phyloP scores from a whole-genome alignment of 1,284 basidiomycete genomes.

The Ganoderma boninense region DNA sequence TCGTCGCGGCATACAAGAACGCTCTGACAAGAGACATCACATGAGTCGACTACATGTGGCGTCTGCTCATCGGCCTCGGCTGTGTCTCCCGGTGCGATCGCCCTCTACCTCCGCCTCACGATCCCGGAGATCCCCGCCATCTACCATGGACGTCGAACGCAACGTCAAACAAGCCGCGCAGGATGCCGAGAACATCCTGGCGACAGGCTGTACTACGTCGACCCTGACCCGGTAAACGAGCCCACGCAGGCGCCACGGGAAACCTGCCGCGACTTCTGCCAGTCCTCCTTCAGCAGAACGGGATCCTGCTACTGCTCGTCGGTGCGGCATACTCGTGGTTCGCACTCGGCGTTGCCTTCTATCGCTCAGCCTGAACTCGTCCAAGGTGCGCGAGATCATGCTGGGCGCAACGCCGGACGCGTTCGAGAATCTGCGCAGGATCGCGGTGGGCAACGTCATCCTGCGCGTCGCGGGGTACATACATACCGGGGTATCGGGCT shows the following conservation, averaged over 20 bases:
- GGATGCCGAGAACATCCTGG: slow-evolving; percentile 75
- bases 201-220: slow-evolving; percentile 56
- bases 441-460: slow-evolving; percentile 39
- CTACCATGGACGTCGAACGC: slow-evolving; percentile 91
- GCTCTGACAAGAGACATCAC: slow-evolving; percentile 47
- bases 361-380: slow-evolving; percentile 82
- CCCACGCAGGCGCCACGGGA: slow-evolving; percentile 73
- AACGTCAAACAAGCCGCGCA: slow-evolving; percentile 78
- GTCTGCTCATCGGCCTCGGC: slow-evolving; percentile 75
- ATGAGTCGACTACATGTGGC: slow-evolving; percentile 70
- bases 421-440: slow-evolving; percentile 34
- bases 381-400: slow-evolving; percentile 65
- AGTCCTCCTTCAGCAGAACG: slow-evolving; percentile 64
- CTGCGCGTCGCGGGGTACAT: slow-evolving; percentile 39
- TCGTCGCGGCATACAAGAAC: slow-evolving; percentile 64
- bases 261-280: slow-evolving; percentile 68
- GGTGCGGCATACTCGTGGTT: slow-evolving; percentile 68
- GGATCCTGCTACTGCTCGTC: slow-evolving; percentile 66
- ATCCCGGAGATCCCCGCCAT: slow-evolving; percentile 85
- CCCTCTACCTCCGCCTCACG: slow-evolving; percentile 81
- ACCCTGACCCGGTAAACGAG: slow-evolving; percentile 67
- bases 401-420: slow-evolving; percentile 50
- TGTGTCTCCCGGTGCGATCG: slow-evolving; percentile 72
- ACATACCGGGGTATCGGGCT: slow-evolving; percentile 41
- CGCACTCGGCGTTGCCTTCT: slow-evolving; percentile 78